Percentiles rank a stretch among this genome's conserved stretches.
phyloP scores from a whole-genome alignment of 2,329 filamentous ascomycete genomes.

The Calycina marina region DNA sequence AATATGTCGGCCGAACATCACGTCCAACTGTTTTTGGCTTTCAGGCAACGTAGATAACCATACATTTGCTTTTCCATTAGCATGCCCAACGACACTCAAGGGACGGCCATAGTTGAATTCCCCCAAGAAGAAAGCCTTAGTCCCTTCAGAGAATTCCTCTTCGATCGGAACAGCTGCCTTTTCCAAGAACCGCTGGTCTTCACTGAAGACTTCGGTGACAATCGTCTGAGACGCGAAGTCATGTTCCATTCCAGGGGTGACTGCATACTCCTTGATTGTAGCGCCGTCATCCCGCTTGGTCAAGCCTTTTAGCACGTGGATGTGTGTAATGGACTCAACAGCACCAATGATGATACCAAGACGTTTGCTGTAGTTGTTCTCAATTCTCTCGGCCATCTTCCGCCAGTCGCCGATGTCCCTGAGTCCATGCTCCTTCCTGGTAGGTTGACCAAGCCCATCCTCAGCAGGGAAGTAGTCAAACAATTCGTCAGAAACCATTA shows the following conservation, averaged over 20 bases:
- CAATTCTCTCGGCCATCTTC: conserved; percentile 71
- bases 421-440: conserved; percentile 56
- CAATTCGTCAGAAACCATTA: conserved; percentile 80
- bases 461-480: conserved; percentile 71
- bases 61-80: conserved; percentile 61
- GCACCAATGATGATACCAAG: conserved; percentile 75
- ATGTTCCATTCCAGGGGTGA: conserved; percentile 71
- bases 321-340: conserved; percentile 79
- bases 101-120: conserved; percentile 88
- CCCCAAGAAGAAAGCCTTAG: conserved; percentile 82
- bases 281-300: conserved; percentile 83
- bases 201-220: conserved; percentile 79
- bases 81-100: conserved; percentile 65
- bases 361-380: conserved; percentile 78
- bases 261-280: conserved; percentile 81
- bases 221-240: conserved; percentile 86
- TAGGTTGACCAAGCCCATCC: conserved; percentile 43
- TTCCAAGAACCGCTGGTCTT: conserved; percentile 88
- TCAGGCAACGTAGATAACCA: conserved; percentile 59
- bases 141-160: conserved; percentile 76
- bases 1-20: conserved; percentile 65
- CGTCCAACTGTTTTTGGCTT: conserved; percentile 62
- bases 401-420: conserved; percentile 70
- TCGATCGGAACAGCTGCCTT: conserved; percentile 74
- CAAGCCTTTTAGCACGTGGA: conserved; percentile 87